Evolutionary conservation across 345 rosid species (phyloP).

Genomic region (Pugionium cornutum): DNA sequence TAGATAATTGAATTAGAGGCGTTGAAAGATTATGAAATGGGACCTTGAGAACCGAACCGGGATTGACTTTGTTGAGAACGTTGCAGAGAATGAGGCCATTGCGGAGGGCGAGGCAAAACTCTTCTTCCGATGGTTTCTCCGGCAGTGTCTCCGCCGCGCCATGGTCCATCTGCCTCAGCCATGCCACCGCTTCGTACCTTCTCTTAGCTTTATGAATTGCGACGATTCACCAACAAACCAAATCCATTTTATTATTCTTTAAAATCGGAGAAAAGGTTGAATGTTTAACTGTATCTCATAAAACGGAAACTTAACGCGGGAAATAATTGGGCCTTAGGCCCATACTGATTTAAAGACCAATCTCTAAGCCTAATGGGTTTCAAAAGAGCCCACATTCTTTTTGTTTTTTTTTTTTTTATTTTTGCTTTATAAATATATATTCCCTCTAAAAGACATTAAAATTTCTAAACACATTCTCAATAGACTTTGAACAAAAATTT

Average conservation of each 20-base stretch:
- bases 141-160: conserved; percentile 60
- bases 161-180: conserved; percentile 87
- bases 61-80: conserved; percentile 92
- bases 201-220: conserved; percentile 62
- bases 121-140: conserved; percentile 75
- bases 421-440: neutral
- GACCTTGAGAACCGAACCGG: conserved; percentile 93
- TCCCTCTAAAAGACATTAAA: neutral
- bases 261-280: neutral
- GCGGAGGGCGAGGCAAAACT: conserved; percentile 68
- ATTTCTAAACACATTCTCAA: no score
- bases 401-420: neutral
- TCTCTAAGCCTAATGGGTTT: neutral
- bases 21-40: neutral
- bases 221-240: neutral
- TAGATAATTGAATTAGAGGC: neutral
- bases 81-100: conserved; percentile 96
- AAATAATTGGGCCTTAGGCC: conserved; percentile 17
- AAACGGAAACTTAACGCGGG: neutral
- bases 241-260: neutral
- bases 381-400: neutral
- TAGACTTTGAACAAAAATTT: no score
- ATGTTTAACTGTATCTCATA: no score
- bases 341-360: neutral
- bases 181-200: conserved; percentile 86